phyloP scores from a whole-genome alignment of 345 rosid genomes.

The Kernera saxatilis region DNA sequence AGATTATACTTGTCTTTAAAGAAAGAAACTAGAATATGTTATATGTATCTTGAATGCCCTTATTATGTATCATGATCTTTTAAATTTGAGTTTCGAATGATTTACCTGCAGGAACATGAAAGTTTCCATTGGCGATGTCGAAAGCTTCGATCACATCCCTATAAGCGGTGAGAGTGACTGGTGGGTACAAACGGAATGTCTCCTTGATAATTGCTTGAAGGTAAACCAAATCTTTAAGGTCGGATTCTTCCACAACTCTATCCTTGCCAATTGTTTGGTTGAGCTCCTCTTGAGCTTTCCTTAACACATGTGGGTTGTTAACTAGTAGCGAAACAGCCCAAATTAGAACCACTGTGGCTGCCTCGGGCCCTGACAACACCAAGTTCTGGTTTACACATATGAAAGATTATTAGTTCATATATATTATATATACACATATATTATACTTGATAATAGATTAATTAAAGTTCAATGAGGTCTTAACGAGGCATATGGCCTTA shows the following conservation, averaged over 20 bases:
- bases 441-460: too few species aligned
- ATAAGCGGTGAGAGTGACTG: slow-evolving; percentile 22
- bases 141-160: slow-evolving; percentile 15
- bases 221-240: background rate
- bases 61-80: too few species aligned
- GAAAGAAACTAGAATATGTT: background rate
- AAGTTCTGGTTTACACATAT: background rate
- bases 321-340: background rate
- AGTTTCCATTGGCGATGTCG: background rate
- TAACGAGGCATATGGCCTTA: too few species aligned
- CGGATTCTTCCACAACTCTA: background rate
- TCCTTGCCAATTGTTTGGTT: background rate
- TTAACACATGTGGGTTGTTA: background rate
- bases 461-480: too few species aligned
- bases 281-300: background rate
- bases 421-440: too few species aligned
- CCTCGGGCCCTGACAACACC: background rate
- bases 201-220: slow-evolving; percentile 34
- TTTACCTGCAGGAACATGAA: background rate
- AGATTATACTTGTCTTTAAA: background rate
- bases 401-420: background rate
- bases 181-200: slow-evolving; percentile 38
- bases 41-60: too few species aligned
- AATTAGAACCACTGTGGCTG: background rate
- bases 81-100: too few species aligned